These are phyloP conservation scores for Isatis tinctoria DNA, from an alignment of 345 rosid species.

Conservation along the genomic window DNA sequence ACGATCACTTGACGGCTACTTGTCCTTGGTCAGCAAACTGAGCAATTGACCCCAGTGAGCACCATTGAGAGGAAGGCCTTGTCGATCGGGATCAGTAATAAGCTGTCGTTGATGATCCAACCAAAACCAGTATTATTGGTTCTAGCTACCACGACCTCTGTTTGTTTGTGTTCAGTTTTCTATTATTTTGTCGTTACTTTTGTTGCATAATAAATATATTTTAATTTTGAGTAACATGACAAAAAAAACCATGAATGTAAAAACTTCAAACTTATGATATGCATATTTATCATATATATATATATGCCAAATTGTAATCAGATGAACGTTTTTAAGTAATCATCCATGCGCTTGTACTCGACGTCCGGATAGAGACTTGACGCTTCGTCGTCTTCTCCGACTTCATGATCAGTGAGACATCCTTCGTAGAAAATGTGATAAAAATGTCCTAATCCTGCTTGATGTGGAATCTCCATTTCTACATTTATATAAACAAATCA, in stretches of 20 bases:
- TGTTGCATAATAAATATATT: neutral
- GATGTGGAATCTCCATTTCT: slow-evolving; percentile 51
- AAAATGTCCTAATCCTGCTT: slow-evolving; percentile 79
- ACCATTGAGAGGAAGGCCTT: too few species aligned
- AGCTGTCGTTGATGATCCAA: too few species aligned
- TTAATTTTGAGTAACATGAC: neutral
- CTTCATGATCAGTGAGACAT: slow-evolving; percentile 65
- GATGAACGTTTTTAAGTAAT: slow-evolving; percentile 47
- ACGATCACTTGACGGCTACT: too few species aligned
- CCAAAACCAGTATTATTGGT: too few species aligned
- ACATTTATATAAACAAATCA: neutral
- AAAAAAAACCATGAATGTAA: neutral
- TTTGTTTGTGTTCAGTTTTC: too few species aligned
- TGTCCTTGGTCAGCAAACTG: too few species aligned
- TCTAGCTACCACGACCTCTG: too few species aligned
- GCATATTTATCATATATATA: neutral
- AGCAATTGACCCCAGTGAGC: too few species aligned
- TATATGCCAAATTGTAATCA: neutral
- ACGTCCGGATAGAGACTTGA: slow-evolving; percentile 77
- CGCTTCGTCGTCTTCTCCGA: slow-evolving; percentile 63
- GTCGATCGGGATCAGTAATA: too few species aligned
- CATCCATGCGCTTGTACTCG: slow-evolving; percentile 59
- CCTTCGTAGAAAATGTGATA: slow-evolving; percentile 83
- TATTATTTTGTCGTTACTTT: too few species aligned
- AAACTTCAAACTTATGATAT: slow-evolving; percentile 2